Evolutionary conservation across 805 yeast genomes (phyloP), one percentile per base, ranked within the genome.

Genomic region (Yarrowia alimentaria): DNA sequence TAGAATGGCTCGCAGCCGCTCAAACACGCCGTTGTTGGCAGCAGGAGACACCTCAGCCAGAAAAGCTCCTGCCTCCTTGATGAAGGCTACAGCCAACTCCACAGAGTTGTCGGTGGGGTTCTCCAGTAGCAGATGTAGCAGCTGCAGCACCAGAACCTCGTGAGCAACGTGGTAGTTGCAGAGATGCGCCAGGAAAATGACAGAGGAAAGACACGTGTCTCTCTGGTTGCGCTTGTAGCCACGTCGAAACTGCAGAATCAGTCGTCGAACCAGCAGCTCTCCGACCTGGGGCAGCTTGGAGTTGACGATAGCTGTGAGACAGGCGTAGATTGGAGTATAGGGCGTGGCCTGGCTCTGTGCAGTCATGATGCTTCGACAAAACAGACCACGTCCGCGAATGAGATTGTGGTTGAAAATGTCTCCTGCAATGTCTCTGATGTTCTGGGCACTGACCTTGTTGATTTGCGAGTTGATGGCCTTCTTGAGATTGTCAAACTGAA

Each of bases 261-360:
- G 64, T 54, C 93, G 69, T 7, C 72, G 60, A 0, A 74, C 62
- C 24, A 85, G 55, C 4, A 82, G 62, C 52, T 75, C 75, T 2
- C 95, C 95, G 13, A 86, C 66, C 26, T 76, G 76, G 0, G 94
- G 93, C 3, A 85, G 62, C 56, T 82, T 78, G 5, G 84, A 74
- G 63, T 85, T 83, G 9, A 88, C 47, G 0, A 82, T 72, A 1
- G 82, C 72, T 0, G 77, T 72, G 26, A 88, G 58, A 0, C 84
- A 68, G 0, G 89, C 79, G 57, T 76, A 81, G 1, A 75, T 72
- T 0, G 77, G 64, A 0, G 84, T 72, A 53, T 63, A 68, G 0
- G 68, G 56, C 13, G 64, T 33, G 11, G 79, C 69, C 6, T 60
- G 62, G 11, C 70, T 59, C 58, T 79, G 85, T 0, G 76, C 72